These are phyloP conservation scores for Taphrina wiesneri DNA, from an alignment of 1,139 yeast species.

Conservation along the genomic window DNA sequence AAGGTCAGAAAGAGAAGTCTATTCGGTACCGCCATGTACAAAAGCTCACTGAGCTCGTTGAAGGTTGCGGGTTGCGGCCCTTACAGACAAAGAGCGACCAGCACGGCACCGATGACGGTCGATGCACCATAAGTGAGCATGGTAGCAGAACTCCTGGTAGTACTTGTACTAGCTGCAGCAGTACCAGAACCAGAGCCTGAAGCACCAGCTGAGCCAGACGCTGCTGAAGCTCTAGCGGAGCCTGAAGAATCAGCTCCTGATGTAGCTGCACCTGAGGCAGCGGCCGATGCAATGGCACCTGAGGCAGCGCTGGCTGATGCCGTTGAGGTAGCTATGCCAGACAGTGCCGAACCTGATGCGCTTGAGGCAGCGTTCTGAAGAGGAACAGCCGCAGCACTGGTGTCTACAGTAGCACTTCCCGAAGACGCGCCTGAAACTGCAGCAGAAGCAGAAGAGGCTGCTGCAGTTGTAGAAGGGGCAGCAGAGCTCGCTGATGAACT, in stretches of 20 bases:
- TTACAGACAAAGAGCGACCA: not conserved
- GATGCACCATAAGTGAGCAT: not conserved
- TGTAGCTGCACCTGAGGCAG: constrained; percentile 1
- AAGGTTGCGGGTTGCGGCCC: not conserved
- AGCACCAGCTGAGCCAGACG: constrained; percentile 3
- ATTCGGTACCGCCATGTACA: too few relatives aligned
- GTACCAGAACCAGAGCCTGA: not conserved
- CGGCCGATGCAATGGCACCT: not conserved
- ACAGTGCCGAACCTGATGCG: not conserved
- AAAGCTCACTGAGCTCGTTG: not conserved
- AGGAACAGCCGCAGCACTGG: not conserved
- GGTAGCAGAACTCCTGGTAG: not conserved
- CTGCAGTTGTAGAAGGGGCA: not conserved
- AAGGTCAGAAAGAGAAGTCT: too few relatives aligned
- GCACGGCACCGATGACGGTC: not conserved
- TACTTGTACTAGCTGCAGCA: not conserved
- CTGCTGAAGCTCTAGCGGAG: not conserved
- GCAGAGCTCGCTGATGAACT: constrained; percentile 3
- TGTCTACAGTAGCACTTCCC: not conserved
- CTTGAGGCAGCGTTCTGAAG: not conserved
- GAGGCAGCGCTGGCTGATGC: not conserved
- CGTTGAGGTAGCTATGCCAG: not conserved
- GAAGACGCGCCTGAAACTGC: not conserved
- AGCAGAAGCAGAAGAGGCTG: not conserved
- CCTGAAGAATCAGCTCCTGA: not conserved